Conservation (phyloP, 805 yeast species). For the Nakazawaea wickerhamii region DNA sequence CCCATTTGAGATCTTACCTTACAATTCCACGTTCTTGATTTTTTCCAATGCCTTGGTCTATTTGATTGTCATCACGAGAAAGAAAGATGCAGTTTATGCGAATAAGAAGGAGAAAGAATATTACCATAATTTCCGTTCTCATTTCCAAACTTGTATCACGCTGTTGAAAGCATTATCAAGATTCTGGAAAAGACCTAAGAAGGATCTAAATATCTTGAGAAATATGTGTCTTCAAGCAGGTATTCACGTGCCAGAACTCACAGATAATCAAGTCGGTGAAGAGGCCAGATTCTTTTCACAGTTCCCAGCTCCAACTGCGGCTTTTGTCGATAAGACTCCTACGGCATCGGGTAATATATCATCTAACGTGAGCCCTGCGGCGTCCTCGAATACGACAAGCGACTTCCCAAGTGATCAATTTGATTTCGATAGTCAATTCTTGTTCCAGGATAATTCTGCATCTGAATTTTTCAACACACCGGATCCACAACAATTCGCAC, state of each 20-base stretch:
- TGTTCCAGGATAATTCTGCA: background rate
- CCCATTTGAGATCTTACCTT: slow-evolving; percentile 2
- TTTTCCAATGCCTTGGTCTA: slow-evolving; percentile 7
- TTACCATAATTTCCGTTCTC: background rate
- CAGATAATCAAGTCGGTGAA: background rate
- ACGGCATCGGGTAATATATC: background rate
- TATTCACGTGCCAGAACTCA: slow-evolving; percentile 3
- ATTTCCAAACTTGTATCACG: background rate
- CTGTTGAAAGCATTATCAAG: slow-evolving; percentile 6
- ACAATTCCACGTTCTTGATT: slow-evolving; percentile 3
- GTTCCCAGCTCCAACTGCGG: background rate
- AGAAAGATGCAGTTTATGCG: background rate
- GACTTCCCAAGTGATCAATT: background rate
- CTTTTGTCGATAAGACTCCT: background rate
- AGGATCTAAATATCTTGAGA: slow-evolving; percentile 4
- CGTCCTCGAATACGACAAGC: background rate
- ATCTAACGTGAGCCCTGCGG: background rate
- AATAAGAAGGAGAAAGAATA: background rate
- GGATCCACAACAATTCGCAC: background rate
- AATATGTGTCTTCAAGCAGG: background rate
- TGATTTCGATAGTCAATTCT: background rate
- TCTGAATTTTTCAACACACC: background rate
- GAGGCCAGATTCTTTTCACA: background rate
- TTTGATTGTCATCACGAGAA: slow-evolving; percentile 4
- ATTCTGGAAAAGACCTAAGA: slow-evolving; percentile 11